phyloP scores from a whole-genome alignment of 2,329 filamentous ascomycete genomes.

The Cadophora sp. region DNA sequence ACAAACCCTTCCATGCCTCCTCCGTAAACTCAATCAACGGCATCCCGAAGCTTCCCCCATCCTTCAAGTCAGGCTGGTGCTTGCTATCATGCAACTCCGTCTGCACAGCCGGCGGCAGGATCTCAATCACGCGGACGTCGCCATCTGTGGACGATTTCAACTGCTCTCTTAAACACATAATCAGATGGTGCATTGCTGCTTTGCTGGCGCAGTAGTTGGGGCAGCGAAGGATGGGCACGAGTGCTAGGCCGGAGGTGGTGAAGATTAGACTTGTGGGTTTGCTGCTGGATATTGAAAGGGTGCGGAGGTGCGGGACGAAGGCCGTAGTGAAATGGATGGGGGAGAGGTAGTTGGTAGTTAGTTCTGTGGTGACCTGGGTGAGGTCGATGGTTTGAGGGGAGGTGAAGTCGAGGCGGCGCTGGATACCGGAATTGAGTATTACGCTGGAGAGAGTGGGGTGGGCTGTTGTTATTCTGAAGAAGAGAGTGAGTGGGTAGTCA shows the following conservation, averaged over 20 bases:
- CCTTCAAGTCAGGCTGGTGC: slow-evolving; percentile 47
- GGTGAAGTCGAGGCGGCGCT: slow-evolving; percentile 56
- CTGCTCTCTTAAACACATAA: slow-evolving; percentile 51
- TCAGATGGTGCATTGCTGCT: slow-evolving; percentile 51
- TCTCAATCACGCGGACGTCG: slow-evolving; percentile 50
- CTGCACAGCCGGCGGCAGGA: slow-evolving; percentile 47
- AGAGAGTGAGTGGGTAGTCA: background rate
- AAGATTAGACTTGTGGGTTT: slow-evolving; percentile 31
- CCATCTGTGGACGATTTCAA: slow-evolving; percentile 42
- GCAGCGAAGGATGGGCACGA: slow-evolving; percentile 31
- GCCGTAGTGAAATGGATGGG: slow-evolving; percentile 47
- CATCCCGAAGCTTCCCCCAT: slow-evolving; percentile 55
- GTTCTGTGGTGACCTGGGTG: slow-evolving; percentile 45
- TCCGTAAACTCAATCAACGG: slow-evolving; percentile 53
- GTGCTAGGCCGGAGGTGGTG: slow-evolving; percentile 32
- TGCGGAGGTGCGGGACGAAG: slow-evolving; percentile 45
- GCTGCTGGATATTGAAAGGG: background rate
- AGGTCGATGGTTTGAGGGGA: slow-evolving; percentile 52
- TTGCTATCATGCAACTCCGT: slow-evolving; percentile 53
- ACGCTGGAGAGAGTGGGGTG: slow-evolving; percentile 60
- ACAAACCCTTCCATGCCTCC: slow-evolving; percentile 38
- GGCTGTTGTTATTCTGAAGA: background rate
- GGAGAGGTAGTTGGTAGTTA: slow-evolving; percentile 52
- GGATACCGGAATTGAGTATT: slow-evolving; percentile 63
- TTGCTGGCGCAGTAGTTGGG: slow-evolving; percentile 52